phyloP scores from a whole-genome alignment of 176 grass and related monocot species.

The Tillandsia fasciculata region DNA sequence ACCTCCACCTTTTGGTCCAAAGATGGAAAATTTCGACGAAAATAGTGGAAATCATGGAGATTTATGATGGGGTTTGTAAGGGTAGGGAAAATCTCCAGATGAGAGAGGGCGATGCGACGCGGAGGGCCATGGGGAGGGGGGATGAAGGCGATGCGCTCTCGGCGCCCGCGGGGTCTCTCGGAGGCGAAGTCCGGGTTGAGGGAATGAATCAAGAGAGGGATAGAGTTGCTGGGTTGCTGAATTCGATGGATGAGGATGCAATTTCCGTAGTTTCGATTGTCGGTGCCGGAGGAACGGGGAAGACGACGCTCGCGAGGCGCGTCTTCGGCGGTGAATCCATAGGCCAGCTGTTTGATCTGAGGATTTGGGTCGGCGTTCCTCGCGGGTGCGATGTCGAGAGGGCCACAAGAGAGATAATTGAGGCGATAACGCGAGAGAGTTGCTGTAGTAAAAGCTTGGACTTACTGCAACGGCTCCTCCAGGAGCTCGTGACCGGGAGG shows the following conservation, averaged over 20 bases:
- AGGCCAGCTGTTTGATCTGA: neutral
- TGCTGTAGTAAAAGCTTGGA: slow-evolving; percentile 8
- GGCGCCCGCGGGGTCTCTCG: neutral
- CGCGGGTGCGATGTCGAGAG: neutral
- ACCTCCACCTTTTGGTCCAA: neutral
- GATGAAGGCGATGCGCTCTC: neutral
- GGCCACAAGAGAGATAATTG: slow-evolving; percentile 22
- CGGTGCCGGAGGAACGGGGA: slow-evolving; percentile 29
- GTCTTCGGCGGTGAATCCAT: slow-evolving; percentile 3
- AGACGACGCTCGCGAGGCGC: slow-evolving; percentile 20
- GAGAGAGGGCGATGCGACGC: neutral
- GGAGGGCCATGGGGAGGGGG: neutral
- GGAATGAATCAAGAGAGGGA: neutral
- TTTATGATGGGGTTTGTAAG: slow-evolving; percentile 7
- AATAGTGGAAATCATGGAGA: slow-evolving; percentile 15
- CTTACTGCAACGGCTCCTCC: slow-evolving; percentile 11
- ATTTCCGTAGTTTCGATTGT: slow-evolving; percentile 10
- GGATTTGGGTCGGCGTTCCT: slow-evolving; percentile 26
- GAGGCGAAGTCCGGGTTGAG: neutral
- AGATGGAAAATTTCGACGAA: neutral
- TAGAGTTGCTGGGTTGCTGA: neutral
- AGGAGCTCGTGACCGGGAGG: slow-evolving; percentile 1
- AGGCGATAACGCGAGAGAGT: slow-evolving; percentile 5
- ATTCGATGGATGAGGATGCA: neutral
- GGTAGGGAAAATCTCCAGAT: neutral